These are phyloP conservation scores for Saccharomycopsis sp. DNA, from an alignment of 805 yeast species.

Conservation along the genomic window DNA sequence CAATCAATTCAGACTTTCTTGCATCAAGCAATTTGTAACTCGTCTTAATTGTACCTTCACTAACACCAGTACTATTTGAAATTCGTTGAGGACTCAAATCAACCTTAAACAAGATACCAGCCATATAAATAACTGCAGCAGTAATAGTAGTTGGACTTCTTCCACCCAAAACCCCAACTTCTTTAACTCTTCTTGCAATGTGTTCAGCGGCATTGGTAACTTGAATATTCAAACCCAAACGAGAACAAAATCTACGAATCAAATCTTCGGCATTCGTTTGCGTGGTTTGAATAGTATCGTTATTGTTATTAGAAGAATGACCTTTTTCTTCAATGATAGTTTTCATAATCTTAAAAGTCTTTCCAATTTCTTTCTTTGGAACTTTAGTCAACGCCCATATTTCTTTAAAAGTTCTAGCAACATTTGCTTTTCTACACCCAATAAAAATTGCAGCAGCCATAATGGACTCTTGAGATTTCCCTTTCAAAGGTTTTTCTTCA, in stretches of 20 bases:
- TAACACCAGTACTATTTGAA: slow-evolving; percentile 89
- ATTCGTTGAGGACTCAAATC: slow-evolving; percentile 72
- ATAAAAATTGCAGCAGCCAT: slow-evolving; percentile 95
- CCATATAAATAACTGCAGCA: slow-evolving; percentile 94
- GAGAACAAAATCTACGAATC: slow-evolving; percentile 93
- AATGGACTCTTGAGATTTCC: slow-evolving; percentile 86
- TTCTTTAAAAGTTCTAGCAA: slow-evolving; percentile 91
- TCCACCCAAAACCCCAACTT: slow-evolving; percentile 90
- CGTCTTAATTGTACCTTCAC: slow-evolving; percentile 95
- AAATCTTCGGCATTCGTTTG: slow-evolving; percentile 92
- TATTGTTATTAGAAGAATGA: slow-evolving; percentile 28
- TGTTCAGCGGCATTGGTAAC: slow-evolving; percentile 89
- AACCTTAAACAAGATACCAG: slow-evolving; percentile 79
- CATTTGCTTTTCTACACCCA: slow-evolving; percentile 91
- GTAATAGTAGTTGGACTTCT: slow-evolving; percentile 96
- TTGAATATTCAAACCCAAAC: slow-evolving; percentile 77
- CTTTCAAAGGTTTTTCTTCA: slow-evolving; percentile 79
- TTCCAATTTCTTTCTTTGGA: slow-evolving; percentile 90
- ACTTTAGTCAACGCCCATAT: slow-evolving; percentile 93
- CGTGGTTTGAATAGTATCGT: slow-evolving; percentile 52
- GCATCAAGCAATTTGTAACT: slow-evolving; percentile 78
- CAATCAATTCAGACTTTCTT: slow-evolving; percentile 64
- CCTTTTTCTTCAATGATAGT: slow-evolving; percentile 45
- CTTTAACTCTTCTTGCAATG: slow-evolving; percentile 84
- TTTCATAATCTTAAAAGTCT: slow-evolving; percentile 80